phyloP scores from a whole-genome alignment of 441 rosid genomes.

The Omphalea diandra region DNA sequence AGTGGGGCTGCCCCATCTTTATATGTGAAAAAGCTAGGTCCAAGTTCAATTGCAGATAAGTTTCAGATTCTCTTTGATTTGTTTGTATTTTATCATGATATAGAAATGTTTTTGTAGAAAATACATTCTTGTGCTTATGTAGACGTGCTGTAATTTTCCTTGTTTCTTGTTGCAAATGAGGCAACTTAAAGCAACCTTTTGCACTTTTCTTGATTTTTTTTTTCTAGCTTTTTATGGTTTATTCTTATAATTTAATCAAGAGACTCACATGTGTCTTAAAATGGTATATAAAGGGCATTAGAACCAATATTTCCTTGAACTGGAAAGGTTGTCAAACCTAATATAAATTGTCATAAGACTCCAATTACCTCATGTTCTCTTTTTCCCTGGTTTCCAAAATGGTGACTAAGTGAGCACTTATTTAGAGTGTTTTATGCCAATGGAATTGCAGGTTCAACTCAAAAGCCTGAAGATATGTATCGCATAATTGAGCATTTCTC shows the following conservation, averaged over 20 bases:
- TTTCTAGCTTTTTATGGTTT: conserved; percentile 6
- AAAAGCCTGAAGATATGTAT: no score
- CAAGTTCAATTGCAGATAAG: background rate
- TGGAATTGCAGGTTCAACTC: no score
- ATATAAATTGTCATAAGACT: background rate
- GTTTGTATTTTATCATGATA: conserved; percentile 8
- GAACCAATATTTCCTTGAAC: background rate
- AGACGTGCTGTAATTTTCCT: background rate
- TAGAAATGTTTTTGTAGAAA: background rate
- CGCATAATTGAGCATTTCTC: no score
- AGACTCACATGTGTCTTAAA: background rate
- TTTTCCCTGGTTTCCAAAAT: background rate
- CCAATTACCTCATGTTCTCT: background rate
- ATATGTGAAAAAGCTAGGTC: background rate
- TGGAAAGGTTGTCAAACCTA: background rate
- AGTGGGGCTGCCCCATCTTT: background rate
- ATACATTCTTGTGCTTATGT: background rate
- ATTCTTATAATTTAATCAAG: background rate
- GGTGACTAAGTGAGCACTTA: background rate
- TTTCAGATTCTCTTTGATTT: background rate
- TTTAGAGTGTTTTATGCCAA: no score
- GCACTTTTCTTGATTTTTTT: background rate
- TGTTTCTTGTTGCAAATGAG: background rate
- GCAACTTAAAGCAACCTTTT: background rate
- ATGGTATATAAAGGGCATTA: background rate